Percentiles rank a stretch among this genome's conserved stretches.
These are phyloP conservation scores for Suhomyces taliae DNA, from an alignment of 1,139 yeast species.

Conservation along the genomic window DNA sequence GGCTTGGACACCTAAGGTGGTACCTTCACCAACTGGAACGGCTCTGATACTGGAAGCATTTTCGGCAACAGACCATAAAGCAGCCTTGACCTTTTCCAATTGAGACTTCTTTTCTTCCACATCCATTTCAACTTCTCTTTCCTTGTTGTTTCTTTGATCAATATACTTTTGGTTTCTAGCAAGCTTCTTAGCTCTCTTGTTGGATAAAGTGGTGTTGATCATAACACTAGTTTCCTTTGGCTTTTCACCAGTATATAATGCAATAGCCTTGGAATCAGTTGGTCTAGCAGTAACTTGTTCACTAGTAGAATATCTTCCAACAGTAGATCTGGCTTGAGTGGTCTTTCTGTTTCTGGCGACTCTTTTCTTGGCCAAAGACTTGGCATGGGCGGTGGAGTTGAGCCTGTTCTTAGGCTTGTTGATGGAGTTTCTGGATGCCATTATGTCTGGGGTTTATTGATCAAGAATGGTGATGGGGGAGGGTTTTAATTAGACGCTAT, in stretches of 20 bases:
- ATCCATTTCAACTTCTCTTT: conserved; percentile 49
- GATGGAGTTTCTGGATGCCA: conserved; percentile 80
- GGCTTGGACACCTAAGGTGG: conserved; percentile 77
- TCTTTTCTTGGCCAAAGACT: conserved; percentile 57
- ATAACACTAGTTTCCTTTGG: conserved; percentile 39
- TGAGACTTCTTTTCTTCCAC: conserved; percentile 41
- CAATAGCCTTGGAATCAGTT: conserved; percentile 60
- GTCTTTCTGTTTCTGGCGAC: conserved; percentile 51
- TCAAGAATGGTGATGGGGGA: too few species aligned
- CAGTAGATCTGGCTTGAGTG: conserved; percentile 44
- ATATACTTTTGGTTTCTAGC: conserved; percentile 76
- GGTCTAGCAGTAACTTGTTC: conserved; percentile 39
- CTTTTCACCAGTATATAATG: conserved; percentile 53
- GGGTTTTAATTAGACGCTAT: neutral
- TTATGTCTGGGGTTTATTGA: conserved; percentile 19
- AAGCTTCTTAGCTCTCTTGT: conserved; percentile 78
- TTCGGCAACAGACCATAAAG: conserved; percentile 69
- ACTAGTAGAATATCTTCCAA: conserved; percentile 38
- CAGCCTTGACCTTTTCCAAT: conserved; percentile 57
- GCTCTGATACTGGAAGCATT: conserved; percentile 47
- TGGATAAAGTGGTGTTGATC: conserved; percentile 66
- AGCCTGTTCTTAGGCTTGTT: conserved; percentile 75
- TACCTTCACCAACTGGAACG: conserved; percentile 63
- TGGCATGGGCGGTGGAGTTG: conserved; percentile 53
- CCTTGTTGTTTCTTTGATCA: conserved; percentile 51